Conservation (phyloP, 2,329 filamentous ascomycete genomes). For the Nigrograna mackinnonii region DNA sequence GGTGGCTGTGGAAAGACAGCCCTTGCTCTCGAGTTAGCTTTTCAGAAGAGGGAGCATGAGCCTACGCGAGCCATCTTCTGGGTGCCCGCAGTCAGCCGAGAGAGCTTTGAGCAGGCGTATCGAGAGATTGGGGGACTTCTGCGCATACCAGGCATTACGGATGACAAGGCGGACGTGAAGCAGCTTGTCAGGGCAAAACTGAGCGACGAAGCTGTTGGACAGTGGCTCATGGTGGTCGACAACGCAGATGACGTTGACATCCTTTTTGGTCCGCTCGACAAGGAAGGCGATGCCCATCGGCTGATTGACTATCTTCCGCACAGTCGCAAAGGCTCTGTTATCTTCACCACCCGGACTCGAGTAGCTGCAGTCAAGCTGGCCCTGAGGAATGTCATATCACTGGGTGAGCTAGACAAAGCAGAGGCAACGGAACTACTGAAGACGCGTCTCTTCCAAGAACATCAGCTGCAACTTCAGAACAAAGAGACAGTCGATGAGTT, state of each 20-base stretch:
- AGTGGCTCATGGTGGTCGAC: slow-evolving; percentile 37
- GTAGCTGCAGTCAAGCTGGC: slow-evolving; percentile 11
- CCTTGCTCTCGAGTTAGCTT: slow-evolving; percentile 38
- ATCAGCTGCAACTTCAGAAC: slow-evolving; percentile 3
- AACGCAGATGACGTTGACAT: slow-evolving; percentile 16
- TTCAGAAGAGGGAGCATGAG: slow-evolving; percentile 33
- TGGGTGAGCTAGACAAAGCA: slow-evolving; percentile 17
- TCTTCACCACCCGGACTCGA: slow-evolving; percentile 31
- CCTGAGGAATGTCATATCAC: slow-evolving; percentile 14
- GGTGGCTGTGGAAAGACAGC: slow-evolving; percentile 12
- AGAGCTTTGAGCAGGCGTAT: slow-evolving; percentile 21
- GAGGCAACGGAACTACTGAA: slow-evolving; percentile 8
- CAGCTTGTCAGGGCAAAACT: slow-evolving; percentile 38
- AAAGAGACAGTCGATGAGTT: slow-evolving; percentile 18
- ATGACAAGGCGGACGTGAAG: slow-evolving; percentile 39
- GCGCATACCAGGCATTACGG: slow-evolving; percentile 7
- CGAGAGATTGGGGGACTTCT: slow-evolving; percentile 8
- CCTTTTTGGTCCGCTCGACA: slow-evolving; percentile 16
- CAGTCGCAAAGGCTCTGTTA: slow-evolving; percentile 28
- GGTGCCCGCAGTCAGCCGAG: slow-evolving; percentile 10
- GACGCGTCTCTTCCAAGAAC: slow-evolving; percentile 3
- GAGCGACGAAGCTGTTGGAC: slow-evolving; percentile 18
- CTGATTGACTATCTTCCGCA: slow-evolving; percentile 33
- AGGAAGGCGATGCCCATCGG: not conserved
- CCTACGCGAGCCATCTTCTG: slow-evolving; percentile 9